Evolutionary conservation across 1,284 basidiomycete species (phyloP), one percentile per base, ranked within the genome.

Genomic region (Veloporphyrellus conicus): DNA sequence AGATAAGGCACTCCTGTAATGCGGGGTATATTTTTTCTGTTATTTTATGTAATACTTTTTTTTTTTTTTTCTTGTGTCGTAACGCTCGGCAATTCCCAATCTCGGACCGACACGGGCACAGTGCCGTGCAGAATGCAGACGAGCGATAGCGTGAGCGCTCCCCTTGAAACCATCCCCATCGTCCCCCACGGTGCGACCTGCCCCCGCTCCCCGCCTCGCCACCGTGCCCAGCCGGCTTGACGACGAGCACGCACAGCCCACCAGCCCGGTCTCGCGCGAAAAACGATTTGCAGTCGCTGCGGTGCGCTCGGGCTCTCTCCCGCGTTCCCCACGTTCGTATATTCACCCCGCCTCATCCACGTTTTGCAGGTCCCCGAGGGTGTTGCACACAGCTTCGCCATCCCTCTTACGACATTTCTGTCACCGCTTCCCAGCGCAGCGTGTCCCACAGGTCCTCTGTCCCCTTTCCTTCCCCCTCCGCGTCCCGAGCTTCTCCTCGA

Each of bases 321-420:
- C 33, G 55, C 47, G 50, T 57, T 63, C 61, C 58, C 58, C 59
- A 63, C 60, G 60, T 61, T 61, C 51, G 54, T 54, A 49, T 58
- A 40, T 40, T 36, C 47, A 48, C 58, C 58, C 59, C 56, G 49
- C 56, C 49, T 36, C 48, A 52, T 45, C 50, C 63, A 61, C 61
- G 55, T 54, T 53, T 49, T 49, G 41, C 19, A 55, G 50, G 48
- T 52, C 56, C 49, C 53, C 56, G 52, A 59, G 60, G 56, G 39
- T 48, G 44, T 55, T 31, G 45, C 57, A 44, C 59, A 56, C 58
- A 49, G 61, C 61, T 58, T 60, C 54, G 23, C 45, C 46, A 37
- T 48, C 53, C 48, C 39, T 40, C 52, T 60, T 60, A 64, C 59
- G 59, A 64, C 50, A 61, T 47, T 28, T 15, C 45, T 51, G 50